Evolutionary conservation across 305 asterid species (phyloP), one percentile per base, ranked within the genome.

Genomic region (Fraxinus velutina): DNA sequence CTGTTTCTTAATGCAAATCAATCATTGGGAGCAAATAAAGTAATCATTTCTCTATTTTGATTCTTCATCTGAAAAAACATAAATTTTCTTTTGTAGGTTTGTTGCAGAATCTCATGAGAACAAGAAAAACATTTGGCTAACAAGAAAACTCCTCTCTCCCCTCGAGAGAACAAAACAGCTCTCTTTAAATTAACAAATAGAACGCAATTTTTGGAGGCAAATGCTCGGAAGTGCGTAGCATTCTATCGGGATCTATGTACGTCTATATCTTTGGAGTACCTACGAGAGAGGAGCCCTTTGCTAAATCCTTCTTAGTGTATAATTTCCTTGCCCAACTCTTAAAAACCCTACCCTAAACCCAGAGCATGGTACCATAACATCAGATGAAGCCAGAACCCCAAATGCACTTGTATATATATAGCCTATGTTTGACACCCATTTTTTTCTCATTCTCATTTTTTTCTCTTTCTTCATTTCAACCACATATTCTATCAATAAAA

Each of bases 241-340:
- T 82, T 82, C 89, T 88, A 89, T 92, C 73, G 98, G 98, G 97
- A 92, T 93, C 96, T 89, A 97, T 90, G 98, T 91, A 88, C 64
- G 52, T 79, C 36, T 33, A 27, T 33, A 13, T 66, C 70, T 19
- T 68, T 30, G 36, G 9, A 44, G 73, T n/a, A 15, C 5, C 7
- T 50, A 47, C 15, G 57, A 47, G 57, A 47, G 19, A 44, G 5
- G 6, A 13, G 57, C 50, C 79, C 81, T 79, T 78, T 21, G 27
- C 74, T 80, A 66, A 66, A 73, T n/a, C 9, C 57, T 60, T 80
- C 27, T 72, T 73, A 5, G 68, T 32, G 21, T 36, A 64, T 57
- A 62, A 73, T 78, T 3, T 6, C 32, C 80, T 82, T 66, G 60
- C 29, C 75, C 33, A 32, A 21, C 77, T 13, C 78, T 44, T 82